phyloP scores from a whole-genome alignment of 2,329 filamentous ascomycete species.

The Sporothrix brasiliensis region DNA sequence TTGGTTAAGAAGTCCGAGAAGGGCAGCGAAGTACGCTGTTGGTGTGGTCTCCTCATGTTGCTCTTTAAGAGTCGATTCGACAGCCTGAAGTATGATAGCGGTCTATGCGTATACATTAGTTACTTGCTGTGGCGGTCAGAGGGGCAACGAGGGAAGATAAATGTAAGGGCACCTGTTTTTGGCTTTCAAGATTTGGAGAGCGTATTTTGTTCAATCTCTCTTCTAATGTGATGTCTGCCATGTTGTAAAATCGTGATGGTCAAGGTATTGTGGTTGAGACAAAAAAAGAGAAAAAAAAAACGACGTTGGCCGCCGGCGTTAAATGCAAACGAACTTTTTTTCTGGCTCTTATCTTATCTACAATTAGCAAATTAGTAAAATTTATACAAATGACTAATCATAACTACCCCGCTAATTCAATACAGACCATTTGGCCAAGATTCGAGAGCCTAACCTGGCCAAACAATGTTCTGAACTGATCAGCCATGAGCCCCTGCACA shows the following conservation, averaged over 20 bases:
- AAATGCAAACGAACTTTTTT: constrained; percentile 22
- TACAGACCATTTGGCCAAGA: no score
- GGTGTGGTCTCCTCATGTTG: constrained; percentile 81
- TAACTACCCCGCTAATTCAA: neutral
- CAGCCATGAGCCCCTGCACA: no score
- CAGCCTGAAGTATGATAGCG: constrained; percentile 81
- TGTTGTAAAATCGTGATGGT: constrained; percentile 38
- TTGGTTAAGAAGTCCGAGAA: constrained; percentile 83
- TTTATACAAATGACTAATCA: neutral
- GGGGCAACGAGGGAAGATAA: neutral
- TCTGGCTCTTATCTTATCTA: constrained; percentile 33
- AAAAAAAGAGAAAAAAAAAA: constrained; percentile 1
- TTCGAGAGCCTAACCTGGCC: no score
- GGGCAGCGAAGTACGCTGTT: constrained; percentile 94
- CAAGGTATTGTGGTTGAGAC: neutral
- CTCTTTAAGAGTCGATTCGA: constrained; percentile 89
- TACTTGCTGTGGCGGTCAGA: constrained; percentile 5
- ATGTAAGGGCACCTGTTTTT: constrained; percentile 71
- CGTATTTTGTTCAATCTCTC: constrained; percentile 98
- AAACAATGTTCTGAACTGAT: no score
- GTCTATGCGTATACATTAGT: constrained; percentile 62
- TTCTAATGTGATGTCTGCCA: constrained; percentile 63
- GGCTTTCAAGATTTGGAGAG: constrained; percentile 92
- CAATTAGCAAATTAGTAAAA: constrained; percentile 28
- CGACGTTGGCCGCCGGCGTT: neutral